phyloP scores from a whole-genome alignment of 345 rosid genomes.

The Aethionema arabicum region DNA sequence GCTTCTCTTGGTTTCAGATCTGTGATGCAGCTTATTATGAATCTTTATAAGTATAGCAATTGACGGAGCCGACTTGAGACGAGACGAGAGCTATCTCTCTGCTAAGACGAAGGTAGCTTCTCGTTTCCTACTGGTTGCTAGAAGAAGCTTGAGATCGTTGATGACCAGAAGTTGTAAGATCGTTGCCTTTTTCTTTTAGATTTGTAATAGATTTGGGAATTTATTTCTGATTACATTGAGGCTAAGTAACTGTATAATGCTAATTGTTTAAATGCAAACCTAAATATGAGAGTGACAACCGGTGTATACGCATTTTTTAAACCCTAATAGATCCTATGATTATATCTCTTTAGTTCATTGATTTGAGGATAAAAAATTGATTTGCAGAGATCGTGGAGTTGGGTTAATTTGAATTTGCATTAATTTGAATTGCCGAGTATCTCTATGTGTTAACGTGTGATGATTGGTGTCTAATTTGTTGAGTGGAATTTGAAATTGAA shows the following conservation, averaged over 20 bases:
- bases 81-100: slow-evolving; percentile 19
- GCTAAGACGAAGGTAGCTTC: slow-evolving; percentile 33
- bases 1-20: too few relatives aligned
- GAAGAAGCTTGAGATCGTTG: slow-evolving; percentile 57
- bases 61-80: too few relatives aligned
- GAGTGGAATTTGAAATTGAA: too few relatives aligned
- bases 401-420: too few relatives aligned
- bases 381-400: too few relatives aligned
- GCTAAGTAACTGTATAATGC: neutral
- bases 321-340: neutral
- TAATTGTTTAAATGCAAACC: neutral
- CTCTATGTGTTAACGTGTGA: too few relatives aligned
- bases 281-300: neutral
- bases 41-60: too few relatives aligned
- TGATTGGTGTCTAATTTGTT: too few relatives aligned
- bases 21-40: too few relatives aligned
- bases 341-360: too few relatives aligned
- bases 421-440: too few relatives aligned
- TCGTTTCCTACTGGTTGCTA: slow-evolving; percentile 47
- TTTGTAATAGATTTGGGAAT: neutral
- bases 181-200: neutral
- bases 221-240: neutral
- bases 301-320: neutral
- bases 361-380: too few relatives aligned
- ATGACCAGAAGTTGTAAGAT: slow-evolving; percentile 53